phyloP scores from a whole-genome alignment of 1,284 basidiomycete species.

The Gomphus bonarii region DNA sequence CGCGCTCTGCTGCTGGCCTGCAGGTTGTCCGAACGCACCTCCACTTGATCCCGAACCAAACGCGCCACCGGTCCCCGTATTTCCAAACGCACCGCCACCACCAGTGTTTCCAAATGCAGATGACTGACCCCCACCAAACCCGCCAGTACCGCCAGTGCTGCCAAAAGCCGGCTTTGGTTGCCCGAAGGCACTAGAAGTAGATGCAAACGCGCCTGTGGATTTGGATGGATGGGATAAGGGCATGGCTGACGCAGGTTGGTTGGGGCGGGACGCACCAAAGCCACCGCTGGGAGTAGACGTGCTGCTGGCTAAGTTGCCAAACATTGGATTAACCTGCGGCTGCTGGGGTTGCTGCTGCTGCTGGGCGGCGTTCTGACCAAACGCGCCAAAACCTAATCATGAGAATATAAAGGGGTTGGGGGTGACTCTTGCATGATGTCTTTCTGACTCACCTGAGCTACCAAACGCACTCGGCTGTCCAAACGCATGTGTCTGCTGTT shows the following conservation, averaged over 20 bases:
- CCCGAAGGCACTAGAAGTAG: constrained; percentile 39
- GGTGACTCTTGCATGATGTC: not conserved
- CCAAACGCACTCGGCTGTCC: not conserved
- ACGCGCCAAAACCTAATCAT: constrained; percentile 1
- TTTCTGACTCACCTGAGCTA: not conserved
- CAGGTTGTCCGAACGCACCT: constrained; percentile 20
- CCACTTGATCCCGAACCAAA: constrained; percentile 17
- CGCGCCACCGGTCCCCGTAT: constrained; percentile 14
- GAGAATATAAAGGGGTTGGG: not conserved
- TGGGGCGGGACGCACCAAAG: constrained; percentile 46
- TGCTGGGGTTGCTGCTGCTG: constrained; percentile 39
- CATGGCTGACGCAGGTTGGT: not conserved
- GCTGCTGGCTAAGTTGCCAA: constrained; percentile 44
- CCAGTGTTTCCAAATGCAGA: constrained; percentile 28
- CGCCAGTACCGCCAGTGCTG: constrained; percentile 41
- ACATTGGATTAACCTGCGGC: constrained; percentile 70
- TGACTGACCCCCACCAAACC: constrained; percentile 40
- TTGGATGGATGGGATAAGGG: constrained; percentile 15
- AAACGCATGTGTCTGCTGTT: constrained; percentile 24
- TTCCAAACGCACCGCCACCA: constrained; percentile 20
- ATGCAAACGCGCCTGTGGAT: constrained; percentile 45
- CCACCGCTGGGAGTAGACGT: constrained; percentile 28
- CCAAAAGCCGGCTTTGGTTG: constrained; percentile 44
- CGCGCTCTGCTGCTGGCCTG: constrained; percentile 15
- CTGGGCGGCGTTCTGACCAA: constrained; percentile 17